Base-by-base conservation (phyloP, 139 green algal genomes). In the Coccomyxa sp. region DNA sequence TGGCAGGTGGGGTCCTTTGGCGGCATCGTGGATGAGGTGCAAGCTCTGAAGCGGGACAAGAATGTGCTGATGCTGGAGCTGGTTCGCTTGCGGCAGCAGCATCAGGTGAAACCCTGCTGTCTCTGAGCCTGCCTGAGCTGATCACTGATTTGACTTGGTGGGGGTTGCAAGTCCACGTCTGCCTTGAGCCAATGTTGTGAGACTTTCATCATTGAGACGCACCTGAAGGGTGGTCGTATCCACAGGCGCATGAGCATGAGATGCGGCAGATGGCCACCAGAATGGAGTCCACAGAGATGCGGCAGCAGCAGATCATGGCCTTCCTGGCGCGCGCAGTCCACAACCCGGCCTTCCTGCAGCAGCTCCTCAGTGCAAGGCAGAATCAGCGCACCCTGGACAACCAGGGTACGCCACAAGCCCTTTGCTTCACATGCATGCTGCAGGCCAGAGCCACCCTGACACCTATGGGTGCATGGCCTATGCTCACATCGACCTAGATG, bases 61-160 rank as follows among this genome's bases (percentile, higher is more conserved):
- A 93, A 91, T 37, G 76, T 96, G 64, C 83, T 98, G 22, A 93
- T 96, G 89, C 74, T 94, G 78, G 94, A 98, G 88, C 87, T 98
- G 8, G 89, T 97, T 31, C 86, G 93, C 3, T 68, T 97, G 78
- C 82, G 94, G 36, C 91, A 97, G 84, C 77, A 89, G 77, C 90
- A 94, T 80, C 75, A 89, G 86, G 89, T 91, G 55, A 64, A 5
- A 68, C 24, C n/a, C n/a, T n/a, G n/a, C n/a, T n/a, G n/a, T n/a
- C n/a, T 54, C 39, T 35, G 14, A 14, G 29, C 37, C 33, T 6
- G 2, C 37, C 22, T 54, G 14, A 37, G 27, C 36, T 44, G 34
- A 4, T 18, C 35, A 58, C 39, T 68, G 24, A 54, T 8, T 37
- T 79, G 12, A 7, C 0, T 40, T 33, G 22, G 33, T 35, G 68